Conservation (phyloP, 306 rosid genomes). For the Quercus mongolica region DNA sequence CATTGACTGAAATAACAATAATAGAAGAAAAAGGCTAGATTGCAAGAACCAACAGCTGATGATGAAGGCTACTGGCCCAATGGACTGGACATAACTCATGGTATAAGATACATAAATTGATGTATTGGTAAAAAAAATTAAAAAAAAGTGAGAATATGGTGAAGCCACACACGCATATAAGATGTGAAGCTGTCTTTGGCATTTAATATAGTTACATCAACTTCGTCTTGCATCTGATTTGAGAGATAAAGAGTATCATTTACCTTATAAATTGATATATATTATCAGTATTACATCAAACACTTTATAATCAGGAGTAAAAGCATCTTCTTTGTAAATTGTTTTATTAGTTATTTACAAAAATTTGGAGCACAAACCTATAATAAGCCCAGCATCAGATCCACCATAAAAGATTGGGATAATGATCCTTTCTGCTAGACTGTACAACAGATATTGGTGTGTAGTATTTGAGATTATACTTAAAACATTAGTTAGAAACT, state of each 20-base stretch:
- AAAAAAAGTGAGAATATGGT: no score
- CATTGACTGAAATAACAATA: no score
- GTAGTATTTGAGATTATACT: conserved; percentile 11
- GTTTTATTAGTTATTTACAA: conserved; percentile 9
- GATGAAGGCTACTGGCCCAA: no score
- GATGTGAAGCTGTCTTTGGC: background rate
- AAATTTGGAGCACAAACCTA: background rate
- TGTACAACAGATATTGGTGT: conserved; percentile 1
- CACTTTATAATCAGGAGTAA: background rate
- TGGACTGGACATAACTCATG: no score
- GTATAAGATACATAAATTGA: no score
- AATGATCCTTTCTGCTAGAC: conserved; percentile 24
- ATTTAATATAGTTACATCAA: background rate
- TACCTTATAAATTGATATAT: background rate
- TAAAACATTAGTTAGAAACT: conserved; percentile 30
- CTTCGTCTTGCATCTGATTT: no score
- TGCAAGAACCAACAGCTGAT: no score
- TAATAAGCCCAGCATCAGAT: conserved; percentile 31
- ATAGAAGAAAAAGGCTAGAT: no score
- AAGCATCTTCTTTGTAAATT: background rate
- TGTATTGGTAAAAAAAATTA: no score
- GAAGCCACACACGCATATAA: background rate
- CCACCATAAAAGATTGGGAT: conserved; percentile 43
- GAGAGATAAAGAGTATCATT: background rate
- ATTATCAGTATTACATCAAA: background rate